Conservation (phyloP, 805 yeast species). For the Dipodascus geniculatus region DNA sequence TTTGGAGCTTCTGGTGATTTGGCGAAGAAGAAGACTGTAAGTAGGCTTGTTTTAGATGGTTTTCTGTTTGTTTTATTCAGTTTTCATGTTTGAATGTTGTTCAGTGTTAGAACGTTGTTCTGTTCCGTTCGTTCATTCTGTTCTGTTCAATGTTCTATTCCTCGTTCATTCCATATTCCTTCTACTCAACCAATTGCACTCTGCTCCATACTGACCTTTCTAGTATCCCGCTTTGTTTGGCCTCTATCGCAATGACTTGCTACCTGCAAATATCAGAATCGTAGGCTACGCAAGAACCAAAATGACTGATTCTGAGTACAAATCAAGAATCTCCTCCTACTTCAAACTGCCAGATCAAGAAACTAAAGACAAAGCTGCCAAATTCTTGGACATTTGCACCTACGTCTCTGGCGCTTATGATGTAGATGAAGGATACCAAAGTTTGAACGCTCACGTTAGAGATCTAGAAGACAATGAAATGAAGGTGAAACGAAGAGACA, state of each 20-base stretch:
- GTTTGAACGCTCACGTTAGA: conserved; percentile 43
- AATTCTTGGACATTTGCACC: conserved; percentile 52
- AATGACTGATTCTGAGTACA: conserved; percentile 53
- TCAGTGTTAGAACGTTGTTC: no score
- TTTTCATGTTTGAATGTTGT: no score
- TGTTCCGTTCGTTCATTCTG: no score
- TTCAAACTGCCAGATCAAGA: conserved; percentile 44
- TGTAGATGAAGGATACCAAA: conserved; percentile 56
- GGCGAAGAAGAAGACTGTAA: conserved; percentile 86
- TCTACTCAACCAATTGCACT: not conserved
- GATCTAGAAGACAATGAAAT: conserved; percentile 44
- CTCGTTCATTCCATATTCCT: no score
- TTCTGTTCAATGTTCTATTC: no score
- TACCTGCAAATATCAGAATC: conserved; percentile 59
- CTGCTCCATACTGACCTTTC: not conserved
- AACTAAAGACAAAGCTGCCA: conserved; percentile 31
- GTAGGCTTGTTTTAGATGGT: conserved; percentile 6
- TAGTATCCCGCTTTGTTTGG: conserved; percentile 34
- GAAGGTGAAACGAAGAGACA: conserved; percentile 36
- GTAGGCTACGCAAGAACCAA: conserved; percentile 89
- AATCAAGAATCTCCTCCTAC: conserved; percentile 49
- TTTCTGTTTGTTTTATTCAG: not conserved
- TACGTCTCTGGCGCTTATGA: conserved; percentile 79
- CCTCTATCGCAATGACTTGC: conserved; percentile 53
- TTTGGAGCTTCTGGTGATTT: conserved; percentile 94